These are phyloP conservation scores for Pseudogymnoascus sp. DNA, from an alignment of 2,329 filamentous ascomycete genomes.

Conservation along the genomic window DNA sequence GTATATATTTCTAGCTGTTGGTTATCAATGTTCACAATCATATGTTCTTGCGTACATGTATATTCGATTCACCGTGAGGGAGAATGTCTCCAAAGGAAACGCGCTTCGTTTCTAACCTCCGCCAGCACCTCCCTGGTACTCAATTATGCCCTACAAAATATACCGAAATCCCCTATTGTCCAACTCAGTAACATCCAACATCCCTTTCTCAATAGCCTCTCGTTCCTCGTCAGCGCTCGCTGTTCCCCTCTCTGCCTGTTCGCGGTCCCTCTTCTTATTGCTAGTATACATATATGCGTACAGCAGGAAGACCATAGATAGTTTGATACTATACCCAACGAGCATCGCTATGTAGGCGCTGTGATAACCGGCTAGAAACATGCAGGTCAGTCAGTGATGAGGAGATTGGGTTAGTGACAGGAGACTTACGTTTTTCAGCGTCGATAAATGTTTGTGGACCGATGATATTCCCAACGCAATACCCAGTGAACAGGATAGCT, in stretches of 20 bases:
- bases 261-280: slow-evolving; percentile 47
- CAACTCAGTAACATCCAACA: slow-evolving; percentile 48
- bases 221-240: slow-evolving; percentile 37
- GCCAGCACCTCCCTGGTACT: not conserved
- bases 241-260: slow-evolving; percentile 26
- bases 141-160: slow-evolving; percentile 31
- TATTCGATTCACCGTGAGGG: too few relatives aligned
- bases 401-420: not conserved
- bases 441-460: slow-evolving; percentile 31
- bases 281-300: slow-evolving; percentile 48
- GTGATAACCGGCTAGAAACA: slow-evolving; percentile 27
- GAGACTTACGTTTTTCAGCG: slow-evolving; percentile 23
- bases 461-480: slow-evolving; percentile 48
- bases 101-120: not conserved
- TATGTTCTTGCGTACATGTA: too few relatives aligned
- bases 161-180: slow-evolving; percentile 49
- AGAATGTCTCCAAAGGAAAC: not conserved
- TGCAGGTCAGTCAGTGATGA: slow-evolving; percentile 15
- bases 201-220: slow-evolving; percentile 45
- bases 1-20: not conserved
- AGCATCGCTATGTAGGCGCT: slow-evolving; percentile 38
- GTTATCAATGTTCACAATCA: too few relatives aligned
- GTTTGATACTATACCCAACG: slow-evolving; percentile 46
- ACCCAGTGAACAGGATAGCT: slow-evolving; percentile 44
- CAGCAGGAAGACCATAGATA: slow-evolving; percentile 40